Base-by-base conservation (phyloP, 257 asterid species). In the Plantago elongata region DNA sequence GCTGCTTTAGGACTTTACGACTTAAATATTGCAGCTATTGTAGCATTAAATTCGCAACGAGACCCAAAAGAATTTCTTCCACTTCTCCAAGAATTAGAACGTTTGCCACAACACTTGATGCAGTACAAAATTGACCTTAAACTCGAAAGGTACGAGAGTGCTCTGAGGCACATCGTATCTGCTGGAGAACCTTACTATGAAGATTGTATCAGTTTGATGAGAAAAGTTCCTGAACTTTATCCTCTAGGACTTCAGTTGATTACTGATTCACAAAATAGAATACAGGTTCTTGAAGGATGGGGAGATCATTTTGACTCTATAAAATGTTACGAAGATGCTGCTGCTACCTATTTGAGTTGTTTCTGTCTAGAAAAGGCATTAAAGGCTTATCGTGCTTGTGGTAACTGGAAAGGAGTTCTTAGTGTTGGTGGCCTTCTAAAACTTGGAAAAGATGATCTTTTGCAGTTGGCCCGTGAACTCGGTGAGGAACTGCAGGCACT, bases 21-120 rank as follows among this genome's bases (percentile, higher is more conserved):
- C 76, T 73, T 93, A 82, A 93, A 89, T 71, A 91, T 93, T 34
- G 91, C 97, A n/a, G 99, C 99, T 63, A 87, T 93, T 34, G 99
- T 93, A 51, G 99, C 96, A 7, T 77, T 93, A 69, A 87, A 89
- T 74, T 93, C 99, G 62, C 99, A 89, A 68, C 82, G 78, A 69
- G 99, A 93, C 71, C 99, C 99, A 13, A 93, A 87, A 78, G 97
- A 93, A 63, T 87, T 93, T 75, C 84, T 93, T 73, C 99, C 99
- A 40, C 84, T 84, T 74, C 97, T 93, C 67, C 83, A 93, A 76
- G 88, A 87, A 67, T 63, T 93, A 56, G 95, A 93, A 63, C 55
- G 60, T 13, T 79, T 89, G 96, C 90, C 95, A 40, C 45, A 71
- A 54, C 81, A 75, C 58, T 62, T 89, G 64, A 89, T 89, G 95